These are phyloP conservation scores for Thecaphora thlaspeos DNA, from an alignment of 1,284 basidiomycete species.

Conservation along the genomic window DNA sequence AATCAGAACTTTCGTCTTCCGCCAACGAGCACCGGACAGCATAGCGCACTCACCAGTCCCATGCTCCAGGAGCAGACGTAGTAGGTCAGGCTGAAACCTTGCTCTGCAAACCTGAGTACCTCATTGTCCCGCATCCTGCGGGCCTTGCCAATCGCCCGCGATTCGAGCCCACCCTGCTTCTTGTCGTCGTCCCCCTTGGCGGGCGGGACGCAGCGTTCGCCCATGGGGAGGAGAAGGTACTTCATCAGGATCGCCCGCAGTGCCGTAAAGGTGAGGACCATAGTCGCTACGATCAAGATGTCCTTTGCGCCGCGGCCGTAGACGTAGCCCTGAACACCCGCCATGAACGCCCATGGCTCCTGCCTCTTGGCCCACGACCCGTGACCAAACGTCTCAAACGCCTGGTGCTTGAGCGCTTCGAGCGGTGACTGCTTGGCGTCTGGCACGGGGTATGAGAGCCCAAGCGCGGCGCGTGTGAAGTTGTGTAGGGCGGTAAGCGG, in stretches of 20 bases:
- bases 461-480: slow-evolving; percentile 41
- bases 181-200: neutral
- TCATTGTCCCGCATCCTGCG: slow-evolving; percentile 64
- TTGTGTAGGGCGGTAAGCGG: slow-evolving; percentile 47
- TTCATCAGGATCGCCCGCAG: slow-evolving; percentile 42
- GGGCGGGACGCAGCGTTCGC: slow-evolving; percentile 17
- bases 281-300: slow-evolving; percentile 40
- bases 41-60: slow-evolving; percentile 86
- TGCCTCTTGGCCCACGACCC: neutral
- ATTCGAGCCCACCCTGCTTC: neutral
- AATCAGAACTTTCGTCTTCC: too few relatives aligned
- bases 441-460: slow-evolving; percentile 38
- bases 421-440: slow-evolving; percentile 20
- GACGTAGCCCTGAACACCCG: slow-evolving; percentile 23
- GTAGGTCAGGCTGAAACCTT: slow-evolving; percentile 85
- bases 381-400: neutral
- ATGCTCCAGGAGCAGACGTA: slow-evolving; percentile 72
- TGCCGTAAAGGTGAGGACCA: slow-evolving; percentile 44
- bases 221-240: slow-evolving; percentile 42
- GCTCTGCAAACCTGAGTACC: slow-evolving; percentile 85
- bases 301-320: slow-evolving; percentile 42
- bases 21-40: too few relatives aligned
- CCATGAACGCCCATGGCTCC: slow-evolving; percentile 31
- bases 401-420: slow-evolving; percentile 17
- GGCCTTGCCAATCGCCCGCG: slow-evolving; percentile 5